Percentiles rank a stretch among this genome's conserved stretches.
These are phyloP conservation scores for Rhodotorula glutinis DNA, from an alignment of 1,284 basidiomycete species.

Conservation along the genomic window DNA sequence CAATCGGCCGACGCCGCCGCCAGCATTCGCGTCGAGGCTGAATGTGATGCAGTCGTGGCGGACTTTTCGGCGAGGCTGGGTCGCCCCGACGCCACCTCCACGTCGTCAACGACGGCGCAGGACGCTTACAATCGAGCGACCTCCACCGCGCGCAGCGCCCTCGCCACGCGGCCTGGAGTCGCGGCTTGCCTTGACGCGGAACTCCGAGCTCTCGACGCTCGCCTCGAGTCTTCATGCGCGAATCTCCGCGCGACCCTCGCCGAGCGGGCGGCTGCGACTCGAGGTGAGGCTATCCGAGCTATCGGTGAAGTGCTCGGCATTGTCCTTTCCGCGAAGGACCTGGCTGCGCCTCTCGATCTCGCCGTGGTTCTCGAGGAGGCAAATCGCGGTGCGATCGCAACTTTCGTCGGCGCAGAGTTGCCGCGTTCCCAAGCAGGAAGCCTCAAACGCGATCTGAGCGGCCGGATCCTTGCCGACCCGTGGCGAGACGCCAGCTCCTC, in stretches of 20 bases:
- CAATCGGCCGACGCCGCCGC: not conserved
- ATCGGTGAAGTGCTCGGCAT: conserved; percentile 27
- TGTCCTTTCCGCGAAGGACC: not conserved
- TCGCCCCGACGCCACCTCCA: not conserved
- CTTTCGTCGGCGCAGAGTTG: conserved; percentile 6
- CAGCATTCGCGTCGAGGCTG: conserved; percentile 5
- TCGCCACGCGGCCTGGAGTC: conserved; percentile 4
- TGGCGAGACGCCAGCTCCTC: not conserved
- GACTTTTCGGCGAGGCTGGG: not conserved
- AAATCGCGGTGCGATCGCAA: conserved; percentile 15
- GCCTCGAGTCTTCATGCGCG: conserved; percentile 9
- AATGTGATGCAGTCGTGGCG: conserved; percentile 16
- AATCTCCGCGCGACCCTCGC: conserved; percentile 20
- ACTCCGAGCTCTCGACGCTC: conserved; percentile 14
- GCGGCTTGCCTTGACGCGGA: conserved; percentile 25
- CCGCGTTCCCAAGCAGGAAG: not conserved
- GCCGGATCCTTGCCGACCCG: not conserved
- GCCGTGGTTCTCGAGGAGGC: conserved; percentile 24
- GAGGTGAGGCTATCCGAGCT: conserved; percentile 20
- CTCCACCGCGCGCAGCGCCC: not conserved
- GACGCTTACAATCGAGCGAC: conserved; percentile 15
- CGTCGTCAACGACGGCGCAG: not conserved
- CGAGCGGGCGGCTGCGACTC: conserved; percentile 5
- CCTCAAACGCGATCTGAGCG: conserved; percentile 28
- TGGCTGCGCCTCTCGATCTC: not conserved